These are phyloP conservation scores for Agrocybe pediades DNA, from an alignment of 768 basidiomycete species.

Conservation along the genomic window DNA sequence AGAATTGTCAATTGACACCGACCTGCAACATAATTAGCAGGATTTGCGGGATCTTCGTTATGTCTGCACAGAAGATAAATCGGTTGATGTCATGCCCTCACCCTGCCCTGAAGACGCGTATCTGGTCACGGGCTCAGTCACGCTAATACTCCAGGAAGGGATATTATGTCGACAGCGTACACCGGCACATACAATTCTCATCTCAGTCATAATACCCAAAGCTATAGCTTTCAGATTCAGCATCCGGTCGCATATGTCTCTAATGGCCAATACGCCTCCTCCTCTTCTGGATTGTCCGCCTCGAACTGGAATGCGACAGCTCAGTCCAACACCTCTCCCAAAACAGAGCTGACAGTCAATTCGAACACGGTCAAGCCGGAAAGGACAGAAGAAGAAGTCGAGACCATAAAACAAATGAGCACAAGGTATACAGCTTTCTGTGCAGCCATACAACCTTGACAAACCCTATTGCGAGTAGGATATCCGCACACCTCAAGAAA, in stretches of 20 bases:
- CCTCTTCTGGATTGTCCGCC: constrained; percentile 23
- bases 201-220: constrained; percentile 21
- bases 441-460: background rate
- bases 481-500: constrained; percentile 53
- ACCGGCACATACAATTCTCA: constrained; percentile 34
- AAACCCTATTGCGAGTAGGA: constrained; percentile 34
- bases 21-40: no score
- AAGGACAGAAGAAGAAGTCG: constrained; percentile 52
- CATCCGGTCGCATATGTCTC: constrained; percentile 12
- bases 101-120: constrained; percentile 40
- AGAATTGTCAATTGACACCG: no score
- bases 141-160: constrained; percentile 40
- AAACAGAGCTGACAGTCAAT: constrained; percentile 9
- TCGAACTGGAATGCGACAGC: constrained; percentile 25
- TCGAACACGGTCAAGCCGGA: constrained; percentile 20
- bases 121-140: constrained; percentile 38
- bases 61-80: no score
- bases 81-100: no score
- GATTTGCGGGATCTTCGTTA: no score
- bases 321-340: constrained; percentile 5
- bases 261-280: constrained; percentile 24
- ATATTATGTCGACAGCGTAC: constrained; percentile 44
- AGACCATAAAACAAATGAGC: constrained; percentile 46
- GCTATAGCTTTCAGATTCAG: constrained; percentile 10
- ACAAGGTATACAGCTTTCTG: constrained; percentile 37